Conservation (phyloP, 148 eudicot genomes). For the Silene latifolia region DNA sequence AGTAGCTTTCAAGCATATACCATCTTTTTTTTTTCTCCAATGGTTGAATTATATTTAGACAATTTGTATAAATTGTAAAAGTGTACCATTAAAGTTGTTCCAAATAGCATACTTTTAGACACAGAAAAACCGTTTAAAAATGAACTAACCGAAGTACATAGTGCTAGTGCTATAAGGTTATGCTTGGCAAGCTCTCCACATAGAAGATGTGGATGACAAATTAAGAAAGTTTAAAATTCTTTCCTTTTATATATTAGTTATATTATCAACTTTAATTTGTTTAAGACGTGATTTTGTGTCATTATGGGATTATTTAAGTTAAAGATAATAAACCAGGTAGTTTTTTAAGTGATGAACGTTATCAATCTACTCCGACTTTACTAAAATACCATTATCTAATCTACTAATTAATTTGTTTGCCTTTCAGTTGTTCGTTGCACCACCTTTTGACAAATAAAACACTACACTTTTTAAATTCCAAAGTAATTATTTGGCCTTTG, state of each 20-base stretch:
- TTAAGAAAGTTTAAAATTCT: no score
- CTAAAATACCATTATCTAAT: slow-evolving; percentile 1
- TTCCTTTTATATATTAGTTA: neutral
- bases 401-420: neutral
- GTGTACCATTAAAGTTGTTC: no score
- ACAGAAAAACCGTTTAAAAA: no score
- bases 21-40: no score
- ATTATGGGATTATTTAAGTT: neutral
- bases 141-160: no score
- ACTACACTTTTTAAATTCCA: neutral
- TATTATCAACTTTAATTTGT: slow-evolving; percentile 4
- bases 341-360: slow-evolving; percentile 3
- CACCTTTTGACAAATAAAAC: slow-evolving; percentile 6
- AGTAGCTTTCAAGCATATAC: no score
- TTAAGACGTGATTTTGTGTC: slow-evolving; percentile 6
- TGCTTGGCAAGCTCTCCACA: no score
- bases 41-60: no score
- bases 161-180: no score
- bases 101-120: no score
- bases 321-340: neutral
- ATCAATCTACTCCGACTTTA: slow-evolving; percentile 13
- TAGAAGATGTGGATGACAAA: no score
- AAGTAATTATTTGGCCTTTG: slow-evolving; percentile 1
- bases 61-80: no score
- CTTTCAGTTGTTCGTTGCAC: slow-evolving; percentile 14